These are phyloP conservation scores for Cyphellophora europaea DNA, from an alignment of 2,329 filamentous ascomycete species.

Conservation along the genomic window DNA sequence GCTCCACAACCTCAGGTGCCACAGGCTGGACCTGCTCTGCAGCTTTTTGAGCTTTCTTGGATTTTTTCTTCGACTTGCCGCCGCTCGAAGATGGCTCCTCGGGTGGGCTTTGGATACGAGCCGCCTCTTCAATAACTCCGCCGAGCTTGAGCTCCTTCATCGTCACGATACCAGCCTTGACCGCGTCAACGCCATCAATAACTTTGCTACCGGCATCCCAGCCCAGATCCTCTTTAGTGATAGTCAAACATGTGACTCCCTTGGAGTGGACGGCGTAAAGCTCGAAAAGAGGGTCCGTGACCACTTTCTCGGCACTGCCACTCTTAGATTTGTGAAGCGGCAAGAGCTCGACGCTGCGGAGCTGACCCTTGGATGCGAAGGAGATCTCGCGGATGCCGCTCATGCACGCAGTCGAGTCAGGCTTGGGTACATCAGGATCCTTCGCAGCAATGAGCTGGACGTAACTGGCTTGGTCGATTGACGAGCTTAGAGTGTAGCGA, in stretches of 20 bases:
- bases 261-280: conserved; percentile 96
- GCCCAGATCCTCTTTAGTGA: conserved; percentile 82
- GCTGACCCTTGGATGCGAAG: conserved; percentile 72
- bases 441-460: conserved; percentile 67
- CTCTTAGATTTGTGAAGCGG: conserved; percentile 47
- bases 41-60: conserved; percentile 23
- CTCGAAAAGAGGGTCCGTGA: conserved; percentile 76
- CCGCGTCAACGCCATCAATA: conserved; percentile 63
- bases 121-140: conserved; percentile 29
- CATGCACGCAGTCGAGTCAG: conserved; percentile 93
- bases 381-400: conserved; percentile 95
- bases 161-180: conserved; percentile 62
- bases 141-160: conserved; percentile 56
- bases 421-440: conserved; percentile 65
- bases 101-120: conserved; percentile 22
- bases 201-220: conserved; percentile 90
- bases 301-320: conserved; percentile 45
- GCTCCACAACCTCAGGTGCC: conserved; percentile 4
- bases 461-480: conserved; percentile 77
- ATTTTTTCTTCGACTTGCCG: conserved; percentile 34
- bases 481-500: conserved; percentile 67
- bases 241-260: conserved; percentile 79
- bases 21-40: conserved; percentile 13
- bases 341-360: conserved; percentile 85
- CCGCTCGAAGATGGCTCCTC: conserved; percentile 32